Base-by-base conservation (phyloP, 805 yeast species). In the Yamadazyma phyllophila region DNA sequence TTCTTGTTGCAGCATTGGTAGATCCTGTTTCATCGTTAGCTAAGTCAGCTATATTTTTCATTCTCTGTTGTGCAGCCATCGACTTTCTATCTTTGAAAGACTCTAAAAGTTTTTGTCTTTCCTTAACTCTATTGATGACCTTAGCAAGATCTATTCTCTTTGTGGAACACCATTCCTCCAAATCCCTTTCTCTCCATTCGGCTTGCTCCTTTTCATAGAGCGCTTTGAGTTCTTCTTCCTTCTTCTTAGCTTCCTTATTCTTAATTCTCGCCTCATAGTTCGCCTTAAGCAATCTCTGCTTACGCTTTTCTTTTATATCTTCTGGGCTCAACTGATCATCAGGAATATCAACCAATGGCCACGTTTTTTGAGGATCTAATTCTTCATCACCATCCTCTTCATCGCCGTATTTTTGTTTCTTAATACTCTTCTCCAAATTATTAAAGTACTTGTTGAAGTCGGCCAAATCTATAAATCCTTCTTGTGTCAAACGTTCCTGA, bases 1-100 rank as follows among this genome's bases (percentile, higher is more conserved):
- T 67, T 56, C 85, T 73, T 9, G 67, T 60, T 32, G 74, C 76
- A 26, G 81, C 71, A 41, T 77, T 73, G 7, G 75, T 61, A 4
- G 72, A 61, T 12, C 76, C 74, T 14, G 67, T 65, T 56, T 74
- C 87, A 56, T 87, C 94, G 39, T 83, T 74, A 0, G 97, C 97
- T 49, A 92, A 73, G 10, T 87, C 84, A 0, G 97, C 96, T 41
- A 92, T 82, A 51, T 81, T 84, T 61, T 87, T 89, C 97, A 92
- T 91, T 57, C 98, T 73, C 65, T 83, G 80, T 66, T 92, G 97
- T 1, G 96, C 89, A 24, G 96, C 96, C 48, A 80, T 80, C 2
- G 97, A 90, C 62, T 90, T 90, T 53, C 98, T 76, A 66, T 91
- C 96, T 53, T 81, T 82, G 63, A 92, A 75, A 42, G 91, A 95